A percentile compares a stretch with the other conserved stretches of the same genome.
These are phyloP conservation scores for Penicillium verhagenii DNA, from an alignment of 495 filamentous ascomycete genomes.

Conservation along the genomic window DNA sequence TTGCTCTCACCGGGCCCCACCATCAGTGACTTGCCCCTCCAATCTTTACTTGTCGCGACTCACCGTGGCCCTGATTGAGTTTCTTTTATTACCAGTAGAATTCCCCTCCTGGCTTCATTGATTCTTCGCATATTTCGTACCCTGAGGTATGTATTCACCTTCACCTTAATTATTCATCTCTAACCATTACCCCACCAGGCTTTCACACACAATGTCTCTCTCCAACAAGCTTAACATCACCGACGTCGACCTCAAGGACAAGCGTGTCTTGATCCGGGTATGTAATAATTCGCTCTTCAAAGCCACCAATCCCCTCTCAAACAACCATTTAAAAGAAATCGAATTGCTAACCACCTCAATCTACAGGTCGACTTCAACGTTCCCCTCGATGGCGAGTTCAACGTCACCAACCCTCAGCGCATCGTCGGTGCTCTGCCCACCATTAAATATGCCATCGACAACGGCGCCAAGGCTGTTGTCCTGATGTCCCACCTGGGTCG, in stretches of 20 bases:
- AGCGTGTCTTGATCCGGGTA: slow-evolving; percentile 96
- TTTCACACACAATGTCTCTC: slow-evolving; percentile 77
- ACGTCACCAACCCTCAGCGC: slow-evolving; percentile 97
- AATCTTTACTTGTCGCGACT: slow-evolving; percentile 26
- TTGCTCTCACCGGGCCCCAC: slow-evolving; percentile 27
- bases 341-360: slow-evolving; percentile 17
- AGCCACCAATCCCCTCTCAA: not conserved
- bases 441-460: slow-evolving; percentile 94
- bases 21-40: slow-evolving; percentile 26
- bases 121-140: slow-evolving; percentile 1
- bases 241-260: slow-evolving; percentile 94
- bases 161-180: not conserved
- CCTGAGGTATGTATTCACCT: slow-evolving; percentile 14
- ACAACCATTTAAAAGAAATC: not conserved
- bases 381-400: slow-evolving; percentile 83
- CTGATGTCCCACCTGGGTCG: slow-evolving; percentile 99
- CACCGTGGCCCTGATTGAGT: slow-evolving; percentile 31
- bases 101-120: slow-evolving; percentile 12
- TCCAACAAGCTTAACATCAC: slow-evolving; percentile 96
- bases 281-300: slow-evolving; percentile 32
- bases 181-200: slow-evolving; percentile 9
- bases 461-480: slow-evolving; percentile 92
- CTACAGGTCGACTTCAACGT: slow-evolving; percentile 98
- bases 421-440: slow-evolving; percentile 96
- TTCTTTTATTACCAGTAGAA: slow-evolving; percentile 4